These are phyloP conservation scores for Medicago lupulina DNA, from an alignment of 306 rosid species.

Conservation along the genomic window DNA sequence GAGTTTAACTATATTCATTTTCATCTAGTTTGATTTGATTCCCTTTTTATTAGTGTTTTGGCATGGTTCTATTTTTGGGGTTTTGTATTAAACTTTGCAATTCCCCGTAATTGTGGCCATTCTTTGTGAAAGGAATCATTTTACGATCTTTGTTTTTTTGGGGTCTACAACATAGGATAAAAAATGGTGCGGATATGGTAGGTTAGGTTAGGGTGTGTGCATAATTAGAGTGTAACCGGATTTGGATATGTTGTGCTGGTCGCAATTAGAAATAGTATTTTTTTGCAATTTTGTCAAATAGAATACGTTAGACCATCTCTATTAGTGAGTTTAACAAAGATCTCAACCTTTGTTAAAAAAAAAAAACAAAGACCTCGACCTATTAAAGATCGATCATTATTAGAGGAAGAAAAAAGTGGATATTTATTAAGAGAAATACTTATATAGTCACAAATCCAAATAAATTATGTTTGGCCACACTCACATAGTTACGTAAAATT, in stretches of 20 bases:
- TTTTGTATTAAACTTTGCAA: not conserved
- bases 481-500: no score
- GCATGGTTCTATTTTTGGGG: not conserved
- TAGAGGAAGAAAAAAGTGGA: no score
- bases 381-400: no score
- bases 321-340: no score
- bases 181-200: not conserved
- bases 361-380: no score
- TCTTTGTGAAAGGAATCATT: slow-evolving; percentile 12
- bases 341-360: no score
- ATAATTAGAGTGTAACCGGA: not conserved
- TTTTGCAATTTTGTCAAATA: not conserved
- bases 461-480: no score
- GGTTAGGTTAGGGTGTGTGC: not conserved
- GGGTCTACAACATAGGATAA: not conserved
- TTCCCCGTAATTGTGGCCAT: not conserved
- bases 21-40: not conserved
- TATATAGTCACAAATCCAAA: no score
- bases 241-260: not conserved
- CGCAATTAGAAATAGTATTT: not conserved
- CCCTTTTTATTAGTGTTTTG: no score
- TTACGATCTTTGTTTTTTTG: not conserved
- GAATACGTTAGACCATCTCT: no score
- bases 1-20: not conserved
- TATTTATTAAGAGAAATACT: no score